Percentiles rank a stretch among this genome's conserved stretches.
phyloP scores from a whole-genome alignment of 139 green algal genomes.

The Nannochloris sp. region DNA sequence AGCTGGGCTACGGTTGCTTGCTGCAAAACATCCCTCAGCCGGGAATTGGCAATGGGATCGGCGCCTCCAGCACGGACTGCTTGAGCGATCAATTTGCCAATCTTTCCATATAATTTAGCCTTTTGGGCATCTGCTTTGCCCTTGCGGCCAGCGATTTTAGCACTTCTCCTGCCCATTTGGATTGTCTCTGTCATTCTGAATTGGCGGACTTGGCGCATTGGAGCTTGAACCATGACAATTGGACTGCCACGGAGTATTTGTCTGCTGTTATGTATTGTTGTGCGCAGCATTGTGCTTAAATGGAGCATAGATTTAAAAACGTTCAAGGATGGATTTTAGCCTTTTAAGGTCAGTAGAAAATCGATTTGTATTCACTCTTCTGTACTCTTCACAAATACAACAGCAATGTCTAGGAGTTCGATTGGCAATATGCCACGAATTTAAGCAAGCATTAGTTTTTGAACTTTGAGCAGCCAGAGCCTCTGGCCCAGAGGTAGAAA shows the following conservation, averaged over 20 bases:
- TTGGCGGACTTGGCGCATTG: neutral
- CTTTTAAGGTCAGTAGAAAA: too few relatives aligned
- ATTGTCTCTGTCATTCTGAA: conserved; percentile 6
- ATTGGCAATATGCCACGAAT: too few relatives aligned
- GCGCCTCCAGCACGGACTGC: conserved; percentile 66
- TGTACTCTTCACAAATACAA: too few relatives aligned
- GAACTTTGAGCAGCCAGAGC: too few relatives aligned
- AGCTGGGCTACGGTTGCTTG: conserved; percentile 65
- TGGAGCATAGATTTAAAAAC: neutral
- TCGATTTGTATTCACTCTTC: too few relatives aligned
- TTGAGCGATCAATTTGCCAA: conserved; percentile 85
- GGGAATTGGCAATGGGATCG: conserved; percentile 61
- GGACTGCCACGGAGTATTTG: neutral
- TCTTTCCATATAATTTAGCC: conserved; percentile 78
- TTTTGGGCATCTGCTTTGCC: conserved; percentile 39
- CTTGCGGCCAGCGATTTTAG: conserved; percentile 74
- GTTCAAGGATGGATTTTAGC: neutral
- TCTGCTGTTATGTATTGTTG: neutral
- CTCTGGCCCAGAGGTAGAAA: too few relatives aligned
- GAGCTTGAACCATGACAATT: neutral
- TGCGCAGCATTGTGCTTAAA: neutral
- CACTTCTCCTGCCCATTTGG: conserved; percentile 50
- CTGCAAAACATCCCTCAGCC: conserved; percentile 48
- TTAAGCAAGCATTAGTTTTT: too few relatives aligned
- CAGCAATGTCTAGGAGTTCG: too few relatives aligned